phyloP scores from a whole-genome alignment of 2,329 filamentous ascomycete species.

The Monilinia fructigena region DNA sequence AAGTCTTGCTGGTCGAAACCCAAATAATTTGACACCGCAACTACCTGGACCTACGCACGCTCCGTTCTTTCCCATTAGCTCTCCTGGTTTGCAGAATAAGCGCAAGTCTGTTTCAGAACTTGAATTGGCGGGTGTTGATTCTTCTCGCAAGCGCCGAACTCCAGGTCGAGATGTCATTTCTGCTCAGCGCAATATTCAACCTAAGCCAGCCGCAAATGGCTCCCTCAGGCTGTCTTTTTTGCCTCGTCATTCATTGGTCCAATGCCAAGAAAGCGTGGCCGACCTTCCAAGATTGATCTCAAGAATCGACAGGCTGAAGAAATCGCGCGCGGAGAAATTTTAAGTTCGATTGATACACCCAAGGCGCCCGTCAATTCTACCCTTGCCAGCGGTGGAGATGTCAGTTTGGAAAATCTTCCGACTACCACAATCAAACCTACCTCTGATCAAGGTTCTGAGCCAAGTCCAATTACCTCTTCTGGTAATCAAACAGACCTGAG shows the following conservation, averaged over 20 bases:
- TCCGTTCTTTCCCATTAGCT: slow-evolving; percentile 17
- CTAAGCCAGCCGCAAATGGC: slow-evolving; percentile 35
- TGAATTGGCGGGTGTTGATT: slow-evolving; percentile 26
- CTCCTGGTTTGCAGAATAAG: slow-evolving; percentile 29
- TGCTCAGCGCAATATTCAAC: slow-evolving; percentile 33
- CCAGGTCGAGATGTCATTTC: slow-evolving; percentile 28
- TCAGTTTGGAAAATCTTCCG: background rate
- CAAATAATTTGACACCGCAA: slow-evolving; percentile 13
- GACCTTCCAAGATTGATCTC: slow-evolving; percentile 38
- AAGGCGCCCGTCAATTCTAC: slow-evolving; percentile 13
- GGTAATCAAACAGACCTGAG: slow-evolving; percentile 25
- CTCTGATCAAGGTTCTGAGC: slow-evolving; percentile 1
- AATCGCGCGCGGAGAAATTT: slow-evolving; percentile 35
- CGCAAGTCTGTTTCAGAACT: slow-evolving; percentile 33
- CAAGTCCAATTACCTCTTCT: background rate
- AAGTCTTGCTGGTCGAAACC: slow-evolving; percentile 22
- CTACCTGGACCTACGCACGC: background rate
- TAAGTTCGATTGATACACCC: slow-evolving; percentile 29
- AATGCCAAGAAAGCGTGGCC: slow-evolving; percentile 36
- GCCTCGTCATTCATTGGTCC: slow-evolving; percentile 25
- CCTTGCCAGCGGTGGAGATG: slow-evolving; percentile 24
- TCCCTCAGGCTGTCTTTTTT: slow-evolving; percentile 29
- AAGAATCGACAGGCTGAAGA: slow-evolving; percentile 34
- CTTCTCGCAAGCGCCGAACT: slow-evolving; percentile 33
- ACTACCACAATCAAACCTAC: background rate